Percentiles rank a stretch among this genome's conserved stretches.
Evolutionary conservation across 129 eudicot genomes (phyloP).

Genomic region (Escallonia rubra): DNA sequence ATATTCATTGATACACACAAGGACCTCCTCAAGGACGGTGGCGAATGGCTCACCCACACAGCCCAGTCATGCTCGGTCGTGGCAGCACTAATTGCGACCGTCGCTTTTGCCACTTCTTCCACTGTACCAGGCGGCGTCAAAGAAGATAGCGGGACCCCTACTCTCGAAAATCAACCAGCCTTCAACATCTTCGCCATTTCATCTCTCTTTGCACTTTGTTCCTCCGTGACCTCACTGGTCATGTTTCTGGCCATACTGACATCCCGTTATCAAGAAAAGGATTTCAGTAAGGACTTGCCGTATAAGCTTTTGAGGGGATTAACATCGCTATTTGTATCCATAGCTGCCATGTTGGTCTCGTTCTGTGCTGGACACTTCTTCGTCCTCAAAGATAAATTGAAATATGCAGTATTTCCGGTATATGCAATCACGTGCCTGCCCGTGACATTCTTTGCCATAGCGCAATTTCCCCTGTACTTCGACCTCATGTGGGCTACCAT

Average conservation of each 20-base stretch:
- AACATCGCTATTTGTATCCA: conserved; percentile 6
- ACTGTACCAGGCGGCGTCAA: conserved; percentile 16
- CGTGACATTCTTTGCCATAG: conserved; percentile 9
- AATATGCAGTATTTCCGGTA: conserved; percentile 8
- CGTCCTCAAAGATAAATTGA: conserved; percentile 11
- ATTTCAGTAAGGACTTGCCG: conserved; percentile 18
- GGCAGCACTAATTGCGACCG: conserved; percentile 28
- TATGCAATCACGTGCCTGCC: conserved; percentile 15
- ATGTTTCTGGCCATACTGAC: conserved; percentile 25
- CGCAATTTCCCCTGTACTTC: conserved; percentile 19
- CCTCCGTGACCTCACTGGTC: conserved; percentile 25
- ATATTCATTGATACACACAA: conserved; percentile 14
- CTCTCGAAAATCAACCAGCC: background rate
- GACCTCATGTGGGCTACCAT: conserved; percentile 15
- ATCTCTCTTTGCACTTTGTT: conserved; percentile 13
- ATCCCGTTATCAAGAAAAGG: conserved; percentile 14
- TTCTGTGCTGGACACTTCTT: conserved; percentile 29
- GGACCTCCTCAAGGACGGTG: conserved; percentile 8
- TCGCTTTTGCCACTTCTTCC: conserved; percentile 18
- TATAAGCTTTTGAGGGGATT: conserved; percentile 17
- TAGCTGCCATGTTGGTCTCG: conserved; percentile 15
- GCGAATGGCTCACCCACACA: conserved; percentile 21
- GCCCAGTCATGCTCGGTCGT: conserved; percentile 29
- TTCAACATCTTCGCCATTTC: conserved; percentile 15
- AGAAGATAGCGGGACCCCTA: background rate